Evolutionary conservation across 371 early-diverging fungal genomes (phyloP), one percentile per base, ranked within the genome.

Genomic region (Antonospora locustae): DNA sequence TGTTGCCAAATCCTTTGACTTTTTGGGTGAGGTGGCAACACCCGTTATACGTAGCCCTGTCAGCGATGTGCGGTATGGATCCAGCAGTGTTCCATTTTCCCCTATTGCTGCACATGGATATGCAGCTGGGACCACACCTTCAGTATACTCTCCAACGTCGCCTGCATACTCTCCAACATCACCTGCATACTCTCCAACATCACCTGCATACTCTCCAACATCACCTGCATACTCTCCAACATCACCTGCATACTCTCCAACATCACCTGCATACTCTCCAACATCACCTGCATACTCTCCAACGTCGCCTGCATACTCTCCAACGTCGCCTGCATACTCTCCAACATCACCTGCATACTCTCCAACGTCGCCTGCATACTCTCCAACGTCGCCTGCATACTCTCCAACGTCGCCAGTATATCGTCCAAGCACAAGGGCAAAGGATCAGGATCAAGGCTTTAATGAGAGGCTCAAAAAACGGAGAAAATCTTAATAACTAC

Each of bases 291-390:
- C 11, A 1, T 44, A 43, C 27, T 25, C 5, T 11, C 34, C 85
- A 9, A 82, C 84, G 2, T 74, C 71, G 38, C 88, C 88, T n/a
- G 75, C 76, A 19, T 86, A 88, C 66, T 77, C 77, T 0, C 86
- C 84, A 0, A 82, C 81, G 1, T 71, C 86, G 85, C 9, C 73
- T 75, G 14, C 17, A 20, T 77, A 82, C 7, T 79, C 78, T 3
- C 87, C 90, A 0, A 85, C 87, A 1, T 78, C 78, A 28, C 88
- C 88, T 3, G 72, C 75, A 46, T 84, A 78, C 55, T 61, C 65
- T 16, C 64, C 55, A 24, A 59, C 56, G 9, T 37, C 45, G 27
- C 73, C 64, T 29, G 36, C 3, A 3, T 66, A 70, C 37, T 43
- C 44, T 7, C 70, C 73, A 12, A 81, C 82, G 0, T 61, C 61